A percentile compares a stretch with the other conserved stretches of the same genome.
These are phyloP conservation scores for Pichia sp. DNA, from an alignment of 1,139 yeast species.

Conservation along the genomic window DNA sequence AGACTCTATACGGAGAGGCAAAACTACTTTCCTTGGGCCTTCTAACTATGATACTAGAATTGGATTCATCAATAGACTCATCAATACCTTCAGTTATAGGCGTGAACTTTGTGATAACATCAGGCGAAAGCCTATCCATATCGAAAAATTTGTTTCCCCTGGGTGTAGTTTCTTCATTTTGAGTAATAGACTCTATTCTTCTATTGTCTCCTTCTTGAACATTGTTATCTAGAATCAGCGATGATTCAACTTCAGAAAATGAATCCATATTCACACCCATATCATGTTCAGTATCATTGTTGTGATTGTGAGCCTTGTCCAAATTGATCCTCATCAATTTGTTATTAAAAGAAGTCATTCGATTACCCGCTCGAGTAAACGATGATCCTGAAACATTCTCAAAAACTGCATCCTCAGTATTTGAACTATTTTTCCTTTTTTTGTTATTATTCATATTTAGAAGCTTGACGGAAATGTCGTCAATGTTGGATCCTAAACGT, in stretches of 20 bases:
- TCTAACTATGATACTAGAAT: slow-evolving; percentile 7
- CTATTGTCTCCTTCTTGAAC: background rate
- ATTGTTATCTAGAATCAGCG: slow-evolving; percentile 8
- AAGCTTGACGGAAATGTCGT: background rate
- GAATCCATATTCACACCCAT: slow-evolving; percentile 4
- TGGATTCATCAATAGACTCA: slow-evolving; percentile 1
- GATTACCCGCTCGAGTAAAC: slow-evolving; percentile 10
- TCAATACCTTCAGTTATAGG: background rate
- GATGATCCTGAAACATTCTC: slow-evolving; percentile 2
- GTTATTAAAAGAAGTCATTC: slow-evolving; percentile 12
- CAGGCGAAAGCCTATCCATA: slow-evolving; percentile 2
- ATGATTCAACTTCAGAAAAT: slow-evolving; percentile 10
- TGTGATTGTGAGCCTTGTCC: background rate
- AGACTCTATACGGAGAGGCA: background rate
- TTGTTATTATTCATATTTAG: slow-evolving; percentile 1
- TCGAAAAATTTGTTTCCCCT: slow-evolving; percentile 1
- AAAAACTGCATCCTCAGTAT: background rate
- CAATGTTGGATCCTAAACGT: slow-evolving; percentile 1
- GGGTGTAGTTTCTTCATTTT: slow-evolving; percentile 3
- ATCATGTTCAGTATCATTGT: background rate
- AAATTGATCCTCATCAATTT: slow-evolving; percentile 14
- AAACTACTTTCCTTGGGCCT: background rate
- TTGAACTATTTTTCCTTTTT: background rate
- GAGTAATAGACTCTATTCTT: background rate
- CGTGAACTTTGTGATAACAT: background rate